These are phyloP conservation scores for Agrostemma githago DNA, from an alignment of 148 eudicot genomes.

Conservation along the genomic window DNA sequence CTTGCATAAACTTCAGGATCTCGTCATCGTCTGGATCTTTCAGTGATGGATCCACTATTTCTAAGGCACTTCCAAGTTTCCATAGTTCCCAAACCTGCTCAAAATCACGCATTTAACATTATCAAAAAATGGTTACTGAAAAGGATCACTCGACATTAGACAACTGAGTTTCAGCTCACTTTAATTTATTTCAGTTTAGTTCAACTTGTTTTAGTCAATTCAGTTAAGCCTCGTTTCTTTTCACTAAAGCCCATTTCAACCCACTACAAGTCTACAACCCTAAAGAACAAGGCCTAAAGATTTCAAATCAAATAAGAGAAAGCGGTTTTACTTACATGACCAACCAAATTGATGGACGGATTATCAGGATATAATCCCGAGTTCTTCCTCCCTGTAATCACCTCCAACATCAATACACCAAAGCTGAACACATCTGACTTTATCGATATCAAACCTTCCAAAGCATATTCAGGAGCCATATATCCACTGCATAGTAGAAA, in stretches of 20 bases:
- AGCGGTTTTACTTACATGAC: slow-evolving; percentile 43
- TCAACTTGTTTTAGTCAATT: too few species aligned
- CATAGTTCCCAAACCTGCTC: slow-evolving; percentile 50
- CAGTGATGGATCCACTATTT: slow-evolving; percentile 27
- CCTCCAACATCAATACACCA: slow-evolving; percentile 48
- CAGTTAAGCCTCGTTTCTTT: too few species aligned
- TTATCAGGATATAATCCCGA: slow-evolving; percentile 34
- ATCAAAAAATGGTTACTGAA: not conserved
- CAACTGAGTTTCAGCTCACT: too few species aligned
- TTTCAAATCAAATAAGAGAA: too few species aligned
- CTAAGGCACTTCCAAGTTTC: slow-evolving; percentile 32
- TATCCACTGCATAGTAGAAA: slow-evolving; percentile 39
- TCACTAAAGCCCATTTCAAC: too few species aligned
- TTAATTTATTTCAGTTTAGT: too few species aligned
- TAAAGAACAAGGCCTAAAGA: too few species aligned
- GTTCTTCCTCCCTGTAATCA: slow-evolving; percentile 48
- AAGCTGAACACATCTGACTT: slow-evolving; percentile 60
- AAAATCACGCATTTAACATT: not conserved
- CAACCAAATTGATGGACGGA: slow-evolving; percentile 41
- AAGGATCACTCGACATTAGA: too few species aligned
- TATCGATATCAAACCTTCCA: slow-evolving; percentile 44
- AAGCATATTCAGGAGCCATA: slow-evolving; percentile 61
- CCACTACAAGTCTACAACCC: too few species aligned
- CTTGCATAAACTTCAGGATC: slow-evolving; percentile 34
- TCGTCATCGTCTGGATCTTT: slow-evolving; percentile 23